phyloP scores from a whole-genome alignment of 257 asterid genomes.

The Solanum appendiculatum region DNA sequence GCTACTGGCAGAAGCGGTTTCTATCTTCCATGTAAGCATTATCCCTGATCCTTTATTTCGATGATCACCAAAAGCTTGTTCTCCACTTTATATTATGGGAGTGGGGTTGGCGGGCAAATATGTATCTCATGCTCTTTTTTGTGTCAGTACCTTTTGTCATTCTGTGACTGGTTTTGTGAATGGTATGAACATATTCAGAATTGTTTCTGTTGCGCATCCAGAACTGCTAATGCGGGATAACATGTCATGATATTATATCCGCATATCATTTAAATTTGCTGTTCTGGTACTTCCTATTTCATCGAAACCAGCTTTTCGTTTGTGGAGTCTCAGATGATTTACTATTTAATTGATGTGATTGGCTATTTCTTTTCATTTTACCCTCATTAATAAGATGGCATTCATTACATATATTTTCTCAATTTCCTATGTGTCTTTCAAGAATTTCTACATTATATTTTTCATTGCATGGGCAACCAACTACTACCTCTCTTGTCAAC shows the following conservation, averaged over 20 bases:
- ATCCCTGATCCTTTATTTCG: background rate
- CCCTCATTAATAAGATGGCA: background rate
- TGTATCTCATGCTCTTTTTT: background rate
- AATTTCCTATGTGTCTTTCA: too few species aligned
- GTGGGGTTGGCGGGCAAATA: background rate
- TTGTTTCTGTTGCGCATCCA: background rate
- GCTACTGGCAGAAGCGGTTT: slow-evolving; percentile 82
- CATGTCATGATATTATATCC: background rate
- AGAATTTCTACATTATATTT: too few species aligned
- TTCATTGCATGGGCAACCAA: too few species aligned
- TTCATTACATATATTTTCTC: too few species aligned
- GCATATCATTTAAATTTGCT: background rate
- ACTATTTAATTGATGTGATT: background rate
- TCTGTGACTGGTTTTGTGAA: background rate
- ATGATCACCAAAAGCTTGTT: background rate
- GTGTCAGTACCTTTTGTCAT: background rate
- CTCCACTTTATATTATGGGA: background rate
- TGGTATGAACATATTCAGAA: background rate
- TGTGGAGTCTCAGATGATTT: background rate
- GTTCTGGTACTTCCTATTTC: background rate
- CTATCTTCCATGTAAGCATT: slow-evolving; percentile 81
- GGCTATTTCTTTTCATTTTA: background rate
- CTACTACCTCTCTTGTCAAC: too few species aligned
- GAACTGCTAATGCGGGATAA: background rate
- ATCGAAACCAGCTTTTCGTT: background rate